A percentile compares a stretch with the other conserved stretches of the same genome.
These are phyloP conservation scores for Xylaria sp. DNA, from an alignment of 2,329 filamentous ascomycete species.

Conservation along the genomic window DNA sequence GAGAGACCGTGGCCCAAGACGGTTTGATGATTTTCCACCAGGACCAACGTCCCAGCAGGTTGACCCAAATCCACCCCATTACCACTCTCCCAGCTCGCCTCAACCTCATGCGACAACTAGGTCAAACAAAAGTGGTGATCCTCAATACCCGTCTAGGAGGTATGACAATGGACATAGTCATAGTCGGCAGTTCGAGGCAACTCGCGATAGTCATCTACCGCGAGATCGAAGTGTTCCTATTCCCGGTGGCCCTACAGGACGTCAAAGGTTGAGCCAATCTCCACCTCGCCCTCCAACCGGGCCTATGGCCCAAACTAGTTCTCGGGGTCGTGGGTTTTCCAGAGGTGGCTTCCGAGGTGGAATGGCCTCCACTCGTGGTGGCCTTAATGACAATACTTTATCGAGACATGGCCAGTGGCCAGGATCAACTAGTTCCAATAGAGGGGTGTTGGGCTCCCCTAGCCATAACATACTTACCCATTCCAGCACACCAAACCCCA, in stretches of 20 bases:
- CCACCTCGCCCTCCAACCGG: conserved; percentile 68
- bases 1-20: conserved; percentile 53
- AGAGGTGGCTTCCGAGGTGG: conserved; percentile 69
- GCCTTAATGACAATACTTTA: conserved; percentile 68
- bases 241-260: conserved; percentile 23
- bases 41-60: conserved; percentile 68
- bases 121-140: conserved; percentile 62
- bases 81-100: conserved; percentile 68
- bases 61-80: conserved; percentile 64
- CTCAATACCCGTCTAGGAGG: conserved; percentile 55
- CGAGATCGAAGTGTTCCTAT: conserved; percentile 28
- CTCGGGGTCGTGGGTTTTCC: conserved; percentile 59
- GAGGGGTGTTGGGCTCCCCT: conserved; percentile 45
- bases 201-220: conserved; percentile 23
- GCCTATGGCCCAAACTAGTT: conserved; percentile 60
- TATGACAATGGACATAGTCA: conserved; percentile 39
- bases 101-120: conserved; percentile 69
- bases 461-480: conserved; percentile 49
- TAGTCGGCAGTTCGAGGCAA: conserved; percentile 51
- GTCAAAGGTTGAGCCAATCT: conserved; percentile 58
- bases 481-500: conserved; percentile 42
- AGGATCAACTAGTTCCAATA: conserved; percentile 33
- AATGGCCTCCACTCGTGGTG: conserved; percentile 62
- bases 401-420: conserved; percentile 71
- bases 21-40: conserved; percentile 52